Base-by-base conservation (phyloP, 2,329 filamentous ascomycete genomes). In the Ramularia collo-cygni region DNA sequence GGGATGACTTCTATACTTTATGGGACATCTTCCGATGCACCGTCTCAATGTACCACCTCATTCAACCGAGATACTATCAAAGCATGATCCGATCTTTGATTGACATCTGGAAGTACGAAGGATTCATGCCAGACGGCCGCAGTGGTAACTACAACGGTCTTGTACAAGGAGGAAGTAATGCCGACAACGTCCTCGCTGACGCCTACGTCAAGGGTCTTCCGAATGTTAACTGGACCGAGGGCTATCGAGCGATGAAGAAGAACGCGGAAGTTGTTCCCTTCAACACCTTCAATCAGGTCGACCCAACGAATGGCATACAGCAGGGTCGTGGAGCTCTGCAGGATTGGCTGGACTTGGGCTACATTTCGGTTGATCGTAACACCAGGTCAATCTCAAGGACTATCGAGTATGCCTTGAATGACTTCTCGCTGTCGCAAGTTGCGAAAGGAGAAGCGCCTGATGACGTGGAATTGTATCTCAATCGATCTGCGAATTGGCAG, bases 1-100 rank as follows among this genome's bases (percentile, higher is more conserved):
- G 82, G 52, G 77, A 83, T 43, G 81, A 85, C 43, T 75, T 81
- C 12, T 84, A 83, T 53, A 85, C 81, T 0, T 71, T 81, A 15
- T 85, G 82, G 81, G 64, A 70, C 47, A 59, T 69, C 53, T 81
- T 83, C 58, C 75, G 81, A 15, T 84, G 77, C 55, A 74, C 76
- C 1, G 82, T 76, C 0, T 63, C 79, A 0, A 65, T 85, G 0
- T 71, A 81, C 45, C 81, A 85, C 21, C 67, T 86, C 14, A 59
- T 85, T 1, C 74, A 83, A 40, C 81, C 81, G 0, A 58, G 53
- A 0, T 70, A 73, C 9, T 79, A 84, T 52, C 76, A 79, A 54
- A 79, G 81, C 53, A 74, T 79, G 45, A 71, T 85, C 34, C 71
- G 81, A 6, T 80, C 79, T 1, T 63, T 84, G 35, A 75, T 86